Evolutionary conservation across 169 alveolate species (phyloP).

Genomic region (Theileria parva): DNA sequence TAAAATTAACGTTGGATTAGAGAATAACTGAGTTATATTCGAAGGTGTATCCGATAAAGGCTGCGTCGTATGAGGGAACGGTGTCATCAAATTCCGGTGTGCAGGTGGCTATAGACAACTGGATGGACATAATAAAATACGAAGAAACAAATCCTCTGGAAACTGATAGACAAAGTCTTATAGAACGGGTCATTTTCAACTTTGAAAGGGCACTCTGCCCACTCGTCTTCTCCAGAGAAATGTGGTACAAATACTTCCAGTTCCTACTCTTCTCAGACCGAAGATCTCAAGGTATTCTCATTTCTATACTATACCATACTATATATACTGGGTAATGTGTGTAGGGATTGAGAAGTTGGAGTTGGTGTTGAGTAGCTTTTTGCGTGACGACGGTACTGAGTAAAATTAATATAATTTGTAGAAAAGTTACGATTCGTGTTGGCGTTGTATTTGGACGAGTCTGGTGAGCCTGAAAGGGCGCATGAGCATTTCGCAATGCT

Average conservation of each 20-base stretch:
- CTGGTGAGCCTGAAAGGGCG: constrained; percentile 25
- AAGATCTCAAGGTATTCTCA: constrained; percentile 56
- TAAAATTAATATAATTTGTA: background rate
- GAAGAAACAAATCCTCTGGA: constrained; percentile 73
- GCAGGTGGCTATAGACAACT: constrained; percentile 15
- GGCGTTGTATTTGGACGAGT: constrained; percentile 54
- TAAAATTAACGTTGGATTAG: no score
- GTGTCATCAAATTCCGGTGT: constrained; percentile 34
- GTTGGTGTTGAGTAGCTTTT: constrained; percentile 12
- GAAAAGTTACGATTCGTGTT: constrained; percentile 49
- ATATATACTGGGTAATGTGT: no score
- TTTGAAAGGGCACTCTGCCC: constrained; percentile 66
- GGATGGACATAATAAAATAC: constrained; percentile 73
- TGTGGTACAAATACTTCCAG: constrained; percentile 77
- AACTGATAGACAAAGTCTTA: constrained; percentile 29
- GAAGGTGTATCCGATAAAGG: constrained; percentile 57
- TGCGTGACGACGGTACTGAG: constrained; percentile 32
- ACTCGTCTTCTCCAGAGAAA: constrained; percentile 58
- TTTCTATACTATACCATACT: no score
- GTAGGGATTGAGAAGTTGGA: constrained; percentile 26
- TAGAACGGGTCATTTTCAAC: constrained; percentile 67
- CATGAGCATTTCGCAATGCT: constrained; percentile 33
- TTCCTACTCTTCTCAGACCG: constrained; percentile 59
- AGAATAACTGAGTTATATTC: constrained; percentile 42
- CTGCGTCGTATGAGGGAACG: constrained; percentile 49